Conservation (phyloP, 768 basidiomycete genomes). For the Boletus reticuloceps region DNA sequence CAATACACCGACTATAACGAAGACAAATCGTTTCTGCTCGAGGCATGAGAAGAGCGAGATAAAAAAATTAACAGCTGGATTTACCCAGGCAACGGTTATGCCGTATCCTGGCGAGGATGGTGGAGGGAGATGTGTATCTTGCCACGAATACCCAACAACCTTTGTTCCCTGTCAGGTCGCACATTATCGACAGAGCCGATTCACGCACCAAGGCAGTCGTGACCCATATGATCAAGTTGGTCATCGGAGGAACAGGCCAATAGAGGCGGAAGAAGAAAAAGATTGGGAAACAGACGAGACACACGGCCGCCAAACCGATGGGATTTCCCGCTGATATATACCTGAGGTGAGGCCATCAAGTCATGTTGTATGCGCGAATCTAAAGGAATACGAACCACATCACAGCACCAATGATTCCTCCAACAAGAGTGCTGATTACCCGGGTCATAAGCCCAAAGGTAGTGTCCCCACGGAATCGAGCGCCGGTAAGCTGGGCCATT, state of each 20-base stretch:
- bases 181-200: background rate
- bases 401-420: constrained; percentile 56
- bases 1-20: constrained; percentile 68
- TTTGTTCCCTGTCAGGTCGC: constrained; percentile 19
- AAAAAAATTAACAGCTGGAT: constrained; percentile 7
- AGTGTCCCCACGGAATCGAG: constrained; percentile 75
- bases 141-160: constrained; percentile 76
- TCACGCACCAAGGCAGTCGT: constrained; percentile 57
- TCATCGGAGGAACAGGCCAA: constrained; percentile 71
- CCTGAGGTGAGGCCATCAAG: constrained; percentile 37
- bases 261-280: constrained; percentile 72
- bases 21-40: constrained; percentile 58
- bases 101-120: constrained; percentile 58
- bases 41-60: background rate
- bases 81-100: constrained; percentile 71
- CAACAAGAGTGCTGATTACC: constrained; percentile 61
- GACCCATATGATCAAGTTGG: constrained; percentile 64
- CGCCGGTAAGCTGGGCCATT: constrained; percentile 71
- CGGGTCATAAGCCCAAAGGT: constrained; percentile 61
- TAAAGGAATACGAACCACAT: constrained; percentile 52
- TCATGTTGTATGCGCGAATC: background rate
- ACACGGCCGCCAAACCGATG: constrained; percentile 68
- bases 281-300: constrained; percentile 67
- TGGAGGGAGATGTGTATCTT: constrained; percentile 49
- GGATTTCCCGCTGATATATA: constrained; percentile 70